Conservation (phyloP, 352 stramenopile genomes). For the Phytophthora pinifolia region DNA sequence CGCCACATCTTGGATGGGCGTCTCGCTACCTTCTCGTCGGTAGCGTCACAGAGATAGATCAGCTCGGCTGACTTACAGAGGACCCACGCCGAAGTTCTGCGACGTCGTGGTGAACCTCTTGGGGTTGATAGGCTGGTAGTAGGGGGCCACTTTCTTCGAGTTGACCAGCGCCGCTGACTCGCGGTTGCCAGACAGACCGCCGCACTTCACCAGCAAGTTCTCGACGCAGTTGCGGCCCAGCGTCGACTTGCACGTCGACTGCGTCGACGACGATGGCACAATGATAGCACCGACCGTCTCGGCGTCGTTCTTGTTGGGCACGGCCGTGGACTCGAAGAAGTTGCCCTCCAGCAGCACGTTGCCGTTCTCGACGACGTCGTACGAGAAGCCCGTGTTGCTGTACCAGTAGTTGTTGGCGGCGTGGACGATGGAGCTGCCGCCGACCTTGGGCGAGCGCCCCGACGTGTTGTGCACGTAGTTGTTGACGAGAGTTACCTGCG, state of each 20-base stretch:
- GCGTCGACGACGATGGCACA: slow-evolving; percentile 4
- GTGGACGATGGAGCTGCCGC: slow-evolving; percentile 29
- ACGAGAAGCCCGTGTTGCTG: slow-evolving; percentile 41
- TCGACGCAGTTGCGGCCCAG: slow-evolving; percentile 26
- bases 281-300: slow-evolving; percentile 9
- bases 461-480: slow-evolving; percentile 49
- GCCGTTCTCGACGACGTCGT: slow-evolving; percentile 34
- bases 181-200: slow-evolving; percentile 8
- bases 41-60: background rate
- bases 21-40: slow-evolving; percentile 4
- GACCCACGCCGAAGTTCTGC: slow-evolving; percentile 14
- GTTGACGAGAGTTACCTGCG: slow-evolving; percentile 28
- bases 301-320: slow-evolving; percentile 7
- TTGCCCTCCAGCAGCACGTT: slow-evolving; percentile 47
- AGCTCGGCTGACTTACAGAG: background rate
- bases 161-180: slow-evolving; percentile 12
- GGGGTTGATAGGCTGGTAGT: slow-evolving; percentile 11
- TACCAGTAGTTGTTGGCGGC: slow-evolving; percentile 52
- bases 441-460: slow-evolving; percentile 35
- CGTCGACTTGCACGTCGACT: slow-evolving; percentile 6
- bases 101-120: slow-evolving; percentile 9
- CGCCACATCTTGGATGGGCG: too few species aligned
- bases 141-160: slow-evolving; percentile 13
- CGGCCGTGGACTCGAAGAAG: slow-evolving; percentile 38
- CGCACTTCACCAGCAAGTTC: slow-evolving; percentile 25